Evolutionary conservation across 2,329 filamentous ascomycete species (phyloP), one percentile per base, ranked within the genome.

Genomic region (Pseudocercospora eumusae): DNA sequence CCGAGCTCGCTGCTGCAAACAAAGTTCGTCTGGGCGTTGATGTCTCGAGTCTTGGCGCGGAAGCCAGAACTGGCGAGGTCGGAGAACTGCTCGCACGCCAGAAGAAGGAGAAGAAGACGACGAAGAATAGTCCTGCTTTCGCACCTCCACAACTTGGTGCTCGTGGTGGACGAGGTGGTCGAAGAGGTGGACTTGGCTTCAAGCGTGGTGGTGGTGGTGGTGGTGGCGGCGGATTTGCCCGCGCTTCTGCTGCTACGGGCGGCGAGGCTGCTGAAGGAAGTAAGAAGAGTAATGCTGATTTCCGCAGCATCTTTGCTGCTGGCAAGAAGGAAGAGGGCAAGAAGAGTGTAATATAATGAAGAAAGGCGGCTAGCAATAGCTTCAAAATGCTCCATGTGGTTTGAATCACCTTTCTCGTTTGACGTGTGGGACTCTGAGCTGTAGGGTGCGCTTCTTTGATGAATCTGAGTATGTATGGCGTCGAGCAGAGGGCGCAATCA

Each of bases 1-100:
- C 80, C 2, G 86, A 91, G 56, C 82, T 88, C 1, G 81, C 86
- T 2, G 83, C 87, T 36, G 90, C 90, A 0, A 93, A 93, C 25
- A 89, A 85, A 71, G 90, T 89, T 0, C 81, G 85, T n/a, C 73
- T 80, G 15, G 78, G 75, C 7, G 71, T 82, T 0, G 76, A 75
- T 47, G 74, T 78, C 18, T 76, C 75, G 45, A 70, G 70, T 11
- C 66, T 76, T 3, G 80, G 79, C 7, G 66, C 73, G 9, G 76
- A 76, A 47, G 71, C 79, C 7, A 72, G 70, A 36, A 75, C 80
- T 2, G 85, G 84, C 7, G 83, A 79, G 3, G 80, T 84, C 13
- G 75, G 75, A 15, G 83, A 86, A 55, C 75, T 85, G 76, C 71
- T 81, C 47, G 74, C 71, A 57, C 74, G 71, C 59, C 80, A 78